These are phyloP conservation scores for Blastomyces silverae DNA, from an alignment of 2,329 filamentous ascomycete genomes.

Conservation along the genomic window DNA sequence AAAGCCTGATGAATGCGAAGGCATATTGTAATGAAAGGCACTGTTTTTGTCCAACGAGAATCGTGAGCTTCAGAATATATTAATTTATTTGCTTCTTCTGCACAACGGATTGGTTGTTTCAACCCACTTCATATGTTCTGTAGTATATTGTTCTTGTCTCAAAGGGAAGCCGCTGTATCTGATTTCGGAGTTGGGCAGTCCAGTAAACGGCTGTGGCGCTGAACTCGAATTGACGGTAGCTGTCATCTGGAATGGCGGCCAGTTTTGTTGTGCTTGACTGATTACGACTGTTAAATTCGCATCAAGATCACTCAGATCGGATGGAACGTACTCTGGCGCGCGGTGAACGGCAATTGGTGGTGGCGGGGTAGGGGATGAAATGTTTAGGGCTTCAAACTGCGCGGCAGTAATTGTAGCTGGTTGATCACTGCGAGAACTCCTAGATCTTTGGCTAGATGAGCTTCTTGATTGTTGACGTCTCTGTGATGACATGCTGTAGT, in stretches of 20 bases:
- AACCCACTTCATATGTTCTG: conserved; percentile 12
- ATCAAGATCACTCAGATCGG: conserved; percentile 13
- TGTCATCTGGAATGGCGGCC: conserved; percentile 8
- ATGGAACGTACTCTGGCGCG: conserved; percentile 15
- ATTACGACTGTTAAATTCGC: conserved; percentile 10
- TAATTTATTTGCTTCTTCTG: background rate
- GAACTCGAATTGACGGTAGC: conserved; percentile 5
- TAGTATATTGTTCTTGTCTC: conserved; percentile 3
- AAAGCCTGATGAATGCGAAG: background rate
- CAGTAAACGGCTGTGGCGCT: background rate
- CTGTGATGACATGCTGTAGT: conserved; percentile 9
- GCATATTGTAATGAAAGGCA: conserved; percentile 3
- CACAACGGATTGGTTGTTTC: background rate
- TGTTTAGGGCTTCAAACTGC: conserved; percentile 16
- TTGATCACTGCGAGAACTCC: conserved; percentile 12
- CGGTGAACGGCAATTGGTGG: conserved; percentile 15
- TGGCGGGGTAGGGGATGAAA: conserved; percentile 17
- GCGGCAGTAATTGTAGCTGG: conserved; percentile 15
- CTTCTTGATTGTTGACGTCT: conserved; percentile 9
- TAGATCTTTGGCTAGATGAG: conserved; percentile 41
- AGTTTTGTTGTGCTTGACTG: conserved; percentile 9
- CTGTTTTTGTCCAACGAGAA: background rate
- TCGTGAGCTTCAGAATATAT: background rate
- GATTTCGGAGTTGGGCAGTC: background rate
- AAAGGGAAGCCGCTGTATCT: background rate